Percentiles rank a stretch among this genome's conserved stretches.
These are phyloP conservation scores for Tricharina praecox DNA, from an alignment of 495 filamentous ascomycete species.

Conservation along the genomic window DNA sequence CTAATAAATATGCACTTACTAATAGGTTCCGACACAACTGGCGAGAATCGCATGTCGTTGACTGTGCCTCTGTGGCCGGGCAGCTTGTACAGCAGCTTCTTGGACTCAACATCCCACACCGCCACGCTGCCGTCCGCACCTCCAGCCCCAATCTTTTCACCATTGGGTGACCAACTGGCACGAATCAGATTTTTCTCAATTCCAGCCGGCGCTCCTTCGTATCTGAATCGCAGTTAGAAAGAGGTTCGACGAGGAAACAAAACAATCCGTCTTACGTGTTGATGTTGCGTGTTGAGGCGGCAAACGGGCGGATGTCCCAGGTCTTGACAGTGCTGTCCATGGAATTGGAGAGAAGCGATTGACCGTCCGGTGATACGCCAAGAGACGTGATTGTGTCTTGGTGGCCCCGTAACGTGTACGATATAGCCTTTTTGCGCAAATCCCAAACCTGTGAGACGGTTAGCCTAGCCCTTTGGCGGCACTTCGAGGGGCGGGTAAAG, in stretches of 20 bases:
- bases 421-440: slow-evolving; percentile 69
- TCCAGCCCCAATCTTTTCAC: slow-evolving; percentile 72
- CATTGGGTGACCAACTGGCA: slow-evolving; percentile 79
- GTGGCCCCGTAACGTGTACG: slow-evolving; percentile 78
- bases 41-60: slow-evolving; percentile 84
- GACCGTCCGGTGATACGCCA: slow-evolving; percentile 75
- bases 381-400: slow-evolving; percentile 84
- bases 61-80: slow-evolving; percentile 92
- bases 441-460: slow-evolving; percentile 45
- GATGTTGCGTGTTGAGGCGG: slow-evolving; percentile 66
- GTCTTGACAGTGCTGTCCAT: slow-evolving; percentile 86
- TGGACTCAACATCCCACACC: slow-evolving; percentile 69
- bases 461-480: neutral
- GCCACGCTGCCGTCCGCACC: slow-evolving; percentile 80
- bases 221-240: slow-evolving; percentile 5
- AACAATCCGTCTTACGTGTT: slow-evolving; percentile 39
- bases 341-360: slow-evolving; percentile 76
- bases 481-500: neutral
- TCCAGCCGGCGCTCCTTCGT: slow-evolving; percentile 67
- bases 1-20: slow-evolving; percentile 43
- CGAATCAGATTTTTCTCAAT: slow-evolving; percentile 83
- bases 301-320: slow-evolving; percentile 94
- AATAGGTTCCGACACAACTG: slow-evolving; percentile 58
- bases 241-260: neutral
- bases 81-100: slow-evolving; percentile 81